A percentile compares a stretch with the other conserved stretches of the same genome.
These are phyloP conservation scores for Coemansia sp. DNA, from an alignment of 192 early-diverging fungal species.

Conservation along the genomic window DNA sequence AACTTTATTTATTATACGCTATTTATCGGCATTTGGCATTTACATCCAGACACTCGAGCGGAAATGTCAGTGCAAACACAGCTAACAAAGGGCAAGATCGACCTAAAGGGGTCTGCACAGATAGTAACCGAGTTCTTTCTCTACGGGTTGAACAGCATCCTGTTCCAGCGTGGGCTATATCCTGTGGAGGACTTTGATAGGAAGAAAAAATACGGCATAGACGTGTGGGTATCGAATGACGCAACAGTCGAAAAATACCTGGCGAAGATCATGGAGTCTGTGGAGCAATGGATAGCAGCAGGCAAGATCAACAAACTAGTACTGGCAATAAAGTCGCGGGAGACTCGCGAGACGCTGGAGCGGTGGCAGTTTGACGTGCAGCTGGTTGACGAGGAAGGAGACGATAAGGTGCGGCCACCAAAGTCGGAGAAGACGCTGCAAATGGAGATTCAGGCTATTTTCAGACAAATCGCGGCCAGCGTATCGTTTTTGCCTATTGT, in stretches of 20 bases:
- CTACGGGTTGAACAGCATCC: slow-evolving; percentile 83
- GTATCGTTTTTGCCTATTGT: slow-evolving; percentile 91
- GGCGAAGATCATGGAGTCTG: slow-evolving; percentile 72
- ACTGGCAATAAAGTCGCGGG: slow-evolving; percentile 82
- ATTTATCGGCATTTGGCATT: neutral
- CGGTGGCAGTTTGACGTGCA: slow-evolving; percentile 95
- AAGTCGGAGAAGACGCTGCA: slow-evolving; percentile 55
- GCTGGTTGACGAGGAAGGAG: slow-evolving; percentile 57
- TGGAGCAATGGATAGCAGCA: slow-evolving; percentile 79
- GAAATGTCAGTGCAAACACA: slow-evolving; percentile 43
- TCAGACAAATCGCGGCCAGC: slow-evolving; percentile 89
- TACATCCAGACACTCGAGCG: neutral
- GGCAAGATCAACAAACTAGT: slow-evolving; percentile 83
- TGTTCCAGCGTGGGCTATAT: slow-evolving; percentile 93
- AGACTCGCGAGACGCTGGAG: slow-evolving; percentile 82
- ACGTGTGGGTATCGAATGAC: slow-evolving; percentile 78
- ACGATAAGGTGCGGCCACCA: slow-evolving; percentile 21
- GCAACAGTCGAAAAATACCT: slow-evolving; percentile 75
- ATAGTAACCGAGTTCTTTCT: slow-evolving; percentile 92
- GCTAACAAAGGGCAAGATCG: slow-evolving; percentile 67
- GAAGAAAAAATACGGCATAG: slow-evolving; percentile 85
- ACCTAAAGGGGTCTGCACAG: slow-evolving; percentile 80
- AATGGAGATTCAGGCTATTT: slow-evolving; percentile 84
- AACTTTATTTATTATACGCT: neutral
- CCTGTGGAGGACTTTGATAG: slow-evolving; percentile 86